Base-by-base conservation (phyloP, 306 rosid genomes). In the Cucurbita moschata region DNA sequence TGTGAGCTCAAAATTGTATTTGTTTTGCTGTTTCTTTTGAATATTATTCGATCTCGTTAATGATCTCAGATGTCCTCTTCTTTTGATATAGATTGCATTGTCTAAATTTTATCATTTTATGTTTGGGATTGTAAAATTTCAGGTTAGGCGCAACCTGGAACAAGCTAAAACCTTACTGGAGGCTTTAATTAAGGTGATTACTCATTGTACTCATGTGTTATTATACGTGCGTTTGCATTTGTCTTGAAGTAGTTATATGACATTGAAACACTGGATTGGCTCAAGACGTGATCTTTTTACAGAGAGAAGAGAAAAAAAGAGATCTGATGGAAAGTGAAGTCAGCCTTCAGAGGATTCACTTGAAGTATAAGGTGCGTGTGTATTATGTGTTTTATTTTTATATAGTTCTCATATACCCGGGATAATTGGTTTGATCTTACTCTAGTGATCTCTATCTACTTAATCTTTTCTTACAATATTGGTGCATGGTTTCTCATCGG, bases 81-180 rank as follows among this genome's bases (percentile, higher is more conserved):
- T 26, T 60, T 58, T 78, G 11, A 7, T 26, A 43, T 73, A 47
- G 46, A 59, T 47, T 10, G 11, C 61, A 52, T 64, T 69, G 4
- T 66, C 64, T 9, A 39, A 71, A 75, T 26, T 42, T 54, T 65
- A 71, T 21, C 43, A 75, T 26, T 47, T 74, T 74, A 62, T 43
- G 60, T 37, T 64, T 59, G 55, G 55, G 26, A 67, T 80, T 74
- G 77, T n/a, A 14, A 70, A 37, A 71, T 62, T 71, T 71, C 86
- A 92, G 98, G 98, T 92, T 56, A 84, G 98, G 84, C 98, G 98
- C 85, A 92, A 92, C 87, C 91, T 92, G 69, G 96, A 92, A 76
- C 98, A 92, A 86, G 98, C 98, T 40, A 92, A 92, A 88, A 88
- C 91, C 81, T 81, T 92, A 71, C 71, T 90, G 81, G 96, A 92